phyloP scores from a whole-genome alignment of 2,329 filamentous ascomycete genomes.

The Colletotrichum sp. region DNA sequence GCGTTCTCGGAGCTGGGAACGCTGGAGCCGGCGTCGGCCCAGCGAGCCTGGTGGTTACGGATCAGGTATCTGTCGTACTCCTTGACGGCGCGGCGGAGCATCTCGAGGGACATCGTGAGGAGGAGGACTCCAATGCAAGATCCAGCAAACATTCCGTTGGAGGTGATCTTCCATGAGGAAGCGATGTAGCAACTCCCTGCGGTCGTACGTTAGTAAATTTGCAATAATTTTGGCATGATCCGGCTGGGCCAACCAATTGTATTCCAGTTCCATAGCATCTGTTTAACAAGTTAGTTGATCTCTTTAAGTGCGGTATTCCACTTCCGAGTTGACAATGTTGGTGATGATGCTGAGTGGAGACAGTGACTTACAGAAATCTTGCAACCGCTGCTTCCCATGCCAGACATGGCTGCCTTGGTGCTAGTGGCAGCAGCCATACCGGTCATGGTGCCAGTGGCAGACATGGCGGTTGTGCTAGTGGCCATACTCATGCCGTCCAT shows the following conservation, averaged over 20 bases:
- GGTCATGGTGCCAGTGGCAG: conserved; percentile 12
- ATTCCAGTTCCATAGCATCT: conserved; percentile 83
- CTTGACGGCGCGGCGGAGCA: conserved; percentile 71
- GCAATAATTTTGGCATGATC: conserved; percentile 55
- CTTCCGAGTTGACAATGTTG: not conserved
- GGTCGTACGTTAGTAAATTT: no score
- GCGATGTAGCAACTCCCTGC: no score
- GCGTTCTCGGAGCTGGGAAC: not conserved
- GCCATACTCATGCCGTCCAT: conserved; percentile 7
- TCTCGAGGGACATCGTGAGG: conserved; percentile 76
- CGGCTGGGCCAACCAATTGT: no score
- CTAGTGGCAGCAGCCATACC: conserved; percentile 12
- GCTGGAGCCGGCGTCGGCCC: conserved; percentile 20
- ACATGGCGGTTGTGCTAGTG: conserved; percentile 2
- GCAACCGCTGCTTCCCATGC: conserved; percentile 35
- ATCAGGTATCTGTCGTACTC: conserved; percentile 76
- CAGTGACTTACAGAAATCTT: conserved; percentile 45
- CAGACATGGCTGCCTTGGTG: conserved; percentile 14
- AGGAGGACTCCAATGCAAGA: conserved; percentile 79
- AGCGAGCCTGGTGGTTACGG: conserved; percentile 45
- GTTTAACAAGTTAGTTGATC: not conserved
- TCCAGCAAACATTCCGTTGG: conserved; percentile 72
- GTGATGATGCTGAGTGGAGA: conserved; percentile 1
- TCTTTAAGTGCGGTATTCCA: not conserved
- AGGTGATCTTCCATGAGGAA: not conserved